phyloP scores from a whole-genome alignment of 495 filamentous ascomycete species.

The Cercophora newfieldiana region DNA sequence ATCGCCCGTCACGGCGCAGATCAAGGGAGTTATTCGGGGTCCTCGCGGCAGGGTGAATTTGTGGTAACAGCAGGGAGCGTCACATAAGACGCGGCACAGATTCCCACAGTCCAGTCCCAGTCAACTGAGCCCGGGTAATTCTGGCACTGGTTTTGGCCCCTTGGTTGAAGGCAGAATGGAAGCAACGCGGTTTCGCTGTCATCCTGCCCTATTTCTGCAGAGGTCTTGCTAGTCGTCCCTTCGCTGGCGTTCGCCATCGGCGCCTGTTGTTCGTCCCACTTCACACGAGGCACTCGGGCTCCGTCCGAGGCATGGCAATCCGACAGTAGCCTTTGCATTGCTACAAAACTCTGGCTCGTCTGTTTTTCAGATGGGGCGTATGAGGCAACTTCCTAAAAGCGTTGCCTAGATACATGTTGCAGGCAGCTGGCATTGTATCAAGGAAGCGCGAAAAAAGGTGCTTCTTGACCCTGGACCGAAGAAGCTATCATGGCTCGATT shows the following conservation, averaged over 20 bases:
- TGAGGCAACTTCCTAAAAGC: background rate
- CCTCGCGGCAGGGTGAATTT: background rate
- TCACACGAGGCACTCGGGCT: background rate
- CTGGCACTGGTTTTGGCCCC: background rate
- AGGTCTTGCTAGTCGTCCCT: no score
- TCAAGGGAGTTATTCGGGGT: constrained; percentile 1
- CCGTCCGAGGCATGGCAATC: background rate
- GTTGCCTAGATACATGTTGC: background rate
- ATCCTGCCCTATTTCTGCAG: no score
- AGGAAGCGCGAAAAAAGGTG: background rate
- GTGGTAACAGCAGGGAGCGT: constrained; percentile 16
- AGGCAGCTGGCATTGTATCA: background rate
- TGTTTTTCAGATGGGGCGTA: background rate
- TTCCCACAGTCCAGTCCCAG: background rate
- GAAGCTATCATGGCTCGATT: background rate
- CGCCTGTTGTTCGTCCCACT: background rate
- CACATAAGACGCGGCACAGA: constrained; percentile 16
- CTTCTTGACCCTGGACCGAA: background rate
- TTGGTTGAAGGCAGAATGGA: background rate
- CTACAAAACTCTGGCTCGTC: background rate
- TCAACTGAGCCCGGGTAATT: constrained; percentile 11
- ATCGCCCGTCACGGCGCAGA: constrained; percentile 2
- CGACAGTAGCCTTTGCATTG: background rate
- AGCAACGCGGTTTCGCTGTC: background rate
- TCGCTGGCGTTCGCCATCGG: background rate